Evolutionary conservation across 1,284 basidiomycete species (phyloP), one percentile per base, ranked within the genome.

Genomic region (Earliella scabrosa): DNA sequence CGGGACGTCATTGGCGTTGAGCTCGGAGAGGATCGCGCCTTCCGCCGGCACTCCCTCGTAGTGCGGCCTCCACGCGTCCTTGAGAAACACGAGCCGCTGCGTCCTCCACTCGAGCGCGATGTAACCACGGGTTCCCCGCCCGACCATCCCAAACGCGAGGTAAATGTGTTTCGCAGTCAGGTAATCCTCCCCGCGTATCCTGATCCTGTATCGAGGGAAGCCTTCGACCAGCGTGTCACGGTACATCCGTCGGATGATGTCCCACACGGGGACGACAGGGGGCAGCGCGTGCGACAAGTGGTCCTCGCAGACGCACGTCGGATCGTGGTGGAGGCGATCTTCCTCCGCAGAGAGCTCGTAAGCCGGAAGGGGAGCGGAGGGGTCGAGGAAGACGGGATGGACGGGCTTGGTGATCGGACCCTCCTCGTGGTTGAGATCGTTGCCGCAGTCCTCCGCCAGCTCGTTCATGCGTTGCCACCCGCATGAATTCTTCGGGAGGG

Each of bases 121-220:
- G n/a, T n/a, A n/a, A n/a, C n/a, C n/a, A n/a, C n/a, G n/a, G n/a
- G n/a, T n/a, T n/a, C n/a, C n/a, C n/a, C n/a, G 58, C 4, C 58
- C 45, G 31, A 50, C 39, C 50, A 50, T 45, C 11, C 45, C 24
- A 16, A 32, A 27, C 1, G 41, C 26, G 11, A 29, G 20, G 29
- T 40, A 50, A 3, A 29, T 7, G 4, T 39, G 51, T 16, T 46
- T 51, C 5, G 20, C 52, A n/a, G 54, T 45, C 2, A 54, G 50
- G 20, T 47, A 56, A 2, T 29, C 7, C 24, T 35, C 32, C 6
- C 21, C 21, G n/a, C 20, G 18, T 2, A 40, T 21, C 3, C 11
- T 40, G n/a, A n/a, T n/a, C n/a, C n/a, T n/a, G n/a, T n/a, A n/a
- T n/a, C n/a, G n/a, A n/a, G n/a, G n/a, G n/a, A 21, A 40, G n/a